phyloP scores from a whole-genome alignment of 169 alveolate species.

The Cryptosporidium muris region DNA sequence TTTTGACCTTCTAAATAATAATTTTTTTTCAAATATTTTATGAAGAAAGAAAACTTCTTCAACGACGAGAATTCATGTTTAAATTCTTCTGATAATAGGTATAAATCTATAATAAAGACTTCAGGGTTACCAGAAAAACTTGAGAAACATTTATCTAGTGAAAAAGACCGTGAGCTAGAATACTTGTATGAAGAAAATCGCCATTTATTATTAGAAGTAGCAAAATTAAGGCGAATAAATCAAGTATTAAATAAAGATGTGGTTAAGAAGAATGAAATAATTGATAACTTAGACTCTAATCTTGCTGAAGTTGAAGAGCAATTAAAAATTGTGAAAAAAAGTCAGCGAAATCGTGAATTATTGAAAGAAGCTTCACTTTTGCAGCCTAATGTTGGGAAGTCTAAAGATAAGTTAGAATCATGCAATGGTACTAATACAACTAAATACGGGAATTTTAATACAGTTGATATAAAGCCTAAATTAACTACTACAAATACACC shows the following conservation, averaged over 20 bases:
- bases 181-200: constrained; percentile 52
- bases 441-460: constrained; percentile 41
- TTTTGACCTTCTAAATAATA: too few relatives aligned
- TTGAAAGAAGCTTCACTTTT: too few relatives aligned
- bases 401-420: too few relatives aligned
- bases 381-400: too few relatives aligned
- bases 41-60: too few relatives aligned
- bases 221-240: constrained; percentile 55
- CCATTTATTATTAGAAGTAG: constrained; percentile 30
- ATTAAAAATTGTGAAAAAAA: constrained; percentile 37
- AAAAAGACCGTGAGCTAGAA: constrained; percentile 58
- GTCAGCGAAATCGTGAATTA: neutral
- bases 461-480: constrained; percentile 47
- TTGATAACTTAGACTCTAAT: constrained; percentile 51
- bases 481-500: neutral
- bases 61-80: too few relatives aligned
- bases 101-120: neutral
- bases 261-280: constrained; percentile 41
- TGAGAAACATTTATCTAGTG: constrained; percentile 43
- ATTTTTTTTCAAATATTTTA: too few relatives aligned
- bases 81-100: too few relatives aligned
- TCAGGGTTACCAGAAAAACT: constrained; percentile 54
- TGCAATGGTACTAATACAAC: neutral
- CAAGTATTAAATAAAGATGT: constrained; percentile 59
- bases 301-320: constrained; percentile 58